phyloP scores from a whole-genome alignment of 164 flowering plant species.

The Taxillus chinensis region DNA sequence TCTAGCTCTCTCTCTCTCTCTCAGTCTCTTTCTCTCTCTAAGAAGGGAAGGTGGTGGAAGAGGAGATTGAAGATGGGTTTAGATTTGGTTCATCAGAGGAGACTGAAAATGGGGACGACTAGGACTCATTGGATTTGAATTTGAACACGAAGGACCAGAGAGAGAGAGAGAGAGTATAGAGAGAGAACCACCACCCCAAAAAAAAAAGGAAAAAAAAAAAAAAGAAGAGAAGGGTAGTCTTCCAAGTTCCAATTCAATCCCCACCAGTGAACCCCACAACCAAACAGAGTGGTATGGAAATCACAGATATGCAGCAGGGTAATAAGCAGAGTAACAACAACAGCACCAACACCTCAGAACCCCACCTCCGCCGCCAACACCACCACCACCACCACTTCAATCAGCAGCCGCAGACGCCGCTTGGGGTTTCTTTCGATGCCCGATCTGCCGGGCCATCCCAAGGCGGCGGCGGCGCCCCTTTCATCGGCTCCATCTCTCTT shows the following conservation, averaged over 20 bases:
- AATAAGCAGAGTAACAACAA: constrained; percentile 14
- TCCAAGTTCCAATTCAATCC: background rate
- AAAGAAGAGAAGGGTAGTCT: background rate
- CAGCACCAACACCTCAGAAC: constrained; percentile 9
- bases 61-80: constrained; percentile 10
- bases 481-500: constrained; percentile 38
- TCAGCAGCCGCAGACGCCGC: constrained; percentile 9
- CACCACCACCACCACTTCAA: constrained; percentile 5
- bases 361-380: constrained; percentile 11
- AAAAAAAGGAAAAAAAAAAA: background rate
- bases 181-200: background rate
- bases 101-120: background rate
- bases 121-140: background rate
- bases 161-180: no score
- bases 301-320: constrained; percentile 18
- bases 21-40: constrained; percentile 5
- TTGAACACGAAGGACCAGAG: no score
- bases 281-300: constrained; percentile 18
- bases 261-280: background rate
- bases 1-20: constrained; percentile 7
- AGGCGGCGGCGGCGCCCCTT: constrained; percentile 9
- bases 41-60: background rate
- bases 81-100: constrained; percentile 1
- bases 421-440: constrained; percentile 22
- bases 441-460: constrained; percentile 10